phyloP scores from a whole-genome alignment of 2,329 filamentous ascomycete species.

The Pyrenochaeta sp. region DNA sequence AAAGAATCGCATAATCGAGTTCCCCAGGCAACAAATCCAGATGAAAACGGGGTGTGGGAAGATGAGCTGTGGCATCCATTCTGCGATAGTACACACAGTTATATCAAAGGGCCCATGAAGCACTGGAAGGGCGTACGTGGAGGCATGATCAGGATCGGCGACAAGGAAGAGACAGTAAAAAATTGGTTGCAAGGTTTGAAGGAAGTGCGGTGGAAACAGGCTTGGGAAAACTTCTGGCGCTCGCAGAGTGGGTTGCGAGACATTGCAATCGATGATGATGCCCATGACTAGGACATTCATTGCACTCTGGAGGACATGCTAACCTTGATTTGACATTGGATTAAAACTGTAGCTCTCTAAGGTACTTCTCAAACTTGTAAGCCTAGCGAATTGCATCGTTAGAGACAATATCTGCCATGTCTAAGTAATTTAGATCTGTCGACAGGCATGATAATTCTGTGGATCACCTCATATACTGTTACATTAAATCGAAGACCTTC shows the following conservation, averaged over 20 bases:
- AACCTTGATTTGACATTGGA: no score
- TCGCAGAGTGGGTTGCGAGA: neutral
- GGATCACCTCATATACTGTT: no score
- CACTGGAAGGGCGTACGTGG: neutral
- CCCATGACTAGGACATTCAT: no score
- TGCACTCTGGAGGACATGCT: no score
- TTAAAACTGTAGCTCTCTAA: no score
- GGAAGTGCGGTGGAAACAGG: slow-evolving; percentile 1
- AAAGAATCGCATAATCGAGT: neutral
- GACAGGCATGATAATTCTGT: no score
- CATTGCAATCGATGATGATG: neutral
- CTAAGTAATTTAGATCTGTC: no score
- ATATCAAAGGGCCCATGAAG: slow-evolving; percentile 1
- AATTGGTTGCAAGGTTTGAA: neutral
- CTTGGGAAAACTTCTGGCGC: neutral
- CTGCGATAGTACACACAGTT: neutral
- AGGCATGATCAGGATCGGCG: neutral
- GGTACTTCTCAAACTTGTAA: no score
- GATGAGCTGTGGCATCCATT: neutral
- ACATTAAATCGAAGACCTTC: no score
- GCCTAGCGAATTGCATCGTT: no score
- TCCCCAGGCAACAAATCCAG: neutral
- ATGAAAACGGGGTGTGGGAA: neutral
- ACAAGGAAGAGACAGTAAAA: neutral
- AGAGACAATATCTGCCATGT: no score